A percentile compares a stretch with the other conserved stretches of the same genome.
Conservation (phyloP, 179 eudicot species). For the Beta corolliflora region DNA sequence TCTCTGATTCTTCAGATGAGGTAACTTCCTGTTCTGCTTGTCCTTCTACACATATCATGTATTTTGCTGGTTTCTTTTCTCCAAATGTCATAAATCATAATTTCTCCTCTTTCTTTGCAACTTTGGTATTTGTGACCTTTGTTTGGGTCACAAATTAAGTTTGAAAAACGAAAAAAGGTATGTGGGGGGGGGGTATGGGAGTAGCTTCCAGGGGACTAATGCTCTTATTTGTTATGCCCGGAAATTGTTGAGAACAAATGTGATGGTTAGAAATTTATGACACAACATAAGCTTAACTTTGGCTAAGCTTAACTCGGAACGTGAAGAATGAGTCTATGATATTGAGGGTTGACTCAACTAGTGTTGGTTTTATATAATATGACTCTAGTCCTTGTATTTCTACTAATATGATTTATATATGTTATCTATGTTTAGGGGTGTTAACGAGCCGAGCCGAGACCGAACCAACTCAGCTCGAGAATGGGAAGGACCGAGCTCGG, state of each 20-base stretch:
- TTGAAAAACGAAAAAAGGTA: no score
- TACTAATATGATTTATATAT: background rate
- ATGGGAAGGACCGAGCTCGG: no score
- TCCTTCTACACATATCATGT: slow-evolving; percentile 1
- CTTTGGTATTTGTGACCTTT: background rate
- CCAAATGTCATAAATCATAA: background rate
- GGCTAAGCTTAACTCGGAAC: background rate
- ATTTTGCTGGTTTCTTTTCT: background rate
- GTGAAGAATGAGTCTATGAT: background rate
- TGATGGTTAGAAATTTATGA: background rate
- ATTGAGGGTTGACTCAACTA: background rate
- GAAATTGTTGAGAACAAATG: no score
- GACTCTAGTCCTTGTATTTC: background rate
- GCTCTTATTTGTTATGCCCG: background rate
- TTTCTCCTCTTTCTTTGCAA: no score
- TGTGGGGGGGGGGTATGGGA: background rate
- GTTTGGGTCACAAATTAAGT: background rate
- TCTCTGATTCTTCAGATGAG: slow-evolving; percentile 88
- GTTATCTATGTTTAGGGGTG: no score
- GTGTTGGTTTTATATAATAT: background rate
- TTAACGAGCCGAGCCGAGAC: no score
- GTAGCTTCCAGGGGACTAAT: background rate
- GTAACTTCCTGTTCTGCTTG: slow-evolving; percentile 41
- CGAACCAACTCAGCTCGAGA: no score
- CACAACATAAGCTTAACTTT: background rate